A percentile compares a stretch with the other conserved stretches of the same genome.
phyloP scores from a whole-genome alignment of 2,329 filamentous ascomycete genomes.

The Pseudogymnoascus sp. region DNA sequence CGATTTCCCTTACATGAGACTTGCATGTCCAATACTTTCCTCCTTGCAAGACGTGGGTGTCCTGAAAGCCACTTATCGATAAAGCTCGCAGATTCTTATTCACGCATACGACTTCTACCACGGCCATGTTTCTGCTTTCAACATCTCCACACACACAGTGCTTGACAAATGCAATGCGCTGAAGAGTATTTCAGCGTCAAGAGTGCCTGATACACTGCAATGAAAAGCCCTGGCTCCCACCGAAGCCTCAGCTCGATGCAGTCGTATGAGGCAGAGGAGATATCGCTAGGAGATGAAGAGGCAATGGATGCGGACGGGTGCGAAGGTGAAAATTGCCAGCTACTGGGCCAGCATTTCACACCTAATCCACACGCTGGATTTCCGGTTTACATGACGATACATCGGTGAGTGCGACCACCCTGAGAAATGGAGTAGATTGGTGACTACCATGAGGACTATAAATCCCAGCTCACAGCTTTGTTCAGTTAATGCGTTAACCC shows the following conservation, averaged over 20 bases:
- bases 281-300: neutral
- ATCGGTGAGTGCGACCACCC: too few species aligned
- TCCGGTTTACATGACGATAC: too few species aligned
- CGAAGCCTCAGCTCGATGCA: neutral
- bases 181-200: neutral
- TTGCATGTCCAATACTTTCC: too few species aligned
- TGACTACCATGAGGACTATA: too few species aligned
- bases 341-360: too few species aligned
- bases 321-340: too few species aligned
- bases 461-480: too few species aligned
- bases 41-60: neutral
- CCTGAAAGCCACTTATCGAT: neutral
- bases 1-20: too few species aligned
- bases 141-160: neutral
- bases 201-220: neutral
- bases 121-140: neutral
- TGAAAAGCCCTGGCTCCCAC: neutral
- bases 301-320: neutral
- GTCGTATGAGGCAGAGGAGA: neutral
- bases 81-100: neutral
- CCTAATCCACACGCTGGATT: too few species aligned
- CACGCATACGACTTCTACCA: neutral
- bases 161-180: neutral
- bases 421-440: too few species aligned
- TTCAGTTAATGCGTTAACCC: too few species aligned